A percentile compares a stretch with the other conserved stretches of the same genome.
phyloP scores from a whole-genome alignment of 257 asterid genomes.

The Forsythia viridissima region DNA sequence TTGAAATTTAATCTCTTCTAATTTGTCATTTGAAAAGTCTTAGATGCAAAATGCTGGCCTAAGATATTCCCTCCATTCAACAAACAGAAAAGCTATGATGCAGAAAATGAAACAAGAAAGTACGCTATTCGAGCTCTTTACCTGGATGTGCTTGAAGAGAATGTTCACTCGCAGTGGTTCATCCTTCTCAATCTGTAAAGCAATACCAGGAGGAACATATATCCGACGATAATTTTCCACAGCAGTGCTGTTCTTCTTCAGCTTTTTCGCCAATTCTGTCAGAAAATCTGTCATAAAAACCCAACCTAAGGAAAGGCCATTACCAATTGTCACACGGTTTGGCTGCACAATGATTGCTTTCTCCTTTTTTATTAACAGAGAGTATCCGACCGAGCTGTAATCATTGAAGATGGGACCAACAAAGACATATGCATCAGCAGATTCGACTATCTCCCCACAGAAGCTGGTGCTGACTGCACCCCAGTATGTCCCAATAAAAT shows the following conservation, averaged over 20 bases:
- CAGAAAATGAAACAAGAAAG: neutral
- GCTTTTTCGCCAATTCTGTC: slow-evolving; percentile 42
- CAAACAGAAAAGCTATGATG: neutral
- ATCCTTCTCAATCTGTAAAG: slow-evolving; percentile 33
- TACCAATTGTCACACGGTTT: slow-evolving; percentile 52
- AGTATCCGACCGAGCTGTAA: slow-evolving; percentile 63
- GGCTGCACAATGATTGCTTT: slow-evolving; percentile 52
- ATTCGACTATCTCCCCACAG: slow-evolving; percentile 63
- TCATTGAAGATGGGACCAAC: slow-evolving; percentile 60
- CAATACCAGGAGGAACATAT: slow-evolving; percentile 52
- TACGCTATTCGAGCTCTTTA: slow-evolving; percentile 1
- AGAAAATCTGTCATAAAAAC: slow-evolving; percentile 56
- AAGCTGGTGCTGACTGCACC: slow-evolving; percentile 56
- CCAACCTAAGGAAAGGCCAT: slow-evolving; percentile 62
- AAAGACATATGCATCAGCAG: slow-evolving; percentile 55
- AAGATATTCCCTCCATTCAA: neutral
- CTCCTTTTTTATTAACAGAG: slow-evolving; percentile 52
- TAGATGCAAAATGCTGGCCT: no score
- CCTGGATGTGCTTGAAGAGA: slow-evolving; percentile 61
- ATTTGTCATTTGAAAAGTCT: no score
- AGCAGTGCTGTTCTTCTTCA: slow-evolving; percentile 50
- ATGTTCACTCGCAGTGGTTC: slow-evolving; percentile 59
- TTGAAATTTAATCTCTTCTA: neutral
- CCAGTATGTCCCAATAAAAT: slow-evolving; percentile 60
- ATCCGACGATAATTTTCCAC: slow-evolving; percentile 56